Evolutionary conservation across 306 rosid species (phyloP), one percentile per base, ranked within the genome.

Genomic region (Glycyrrhiza uralensis): DNA sequence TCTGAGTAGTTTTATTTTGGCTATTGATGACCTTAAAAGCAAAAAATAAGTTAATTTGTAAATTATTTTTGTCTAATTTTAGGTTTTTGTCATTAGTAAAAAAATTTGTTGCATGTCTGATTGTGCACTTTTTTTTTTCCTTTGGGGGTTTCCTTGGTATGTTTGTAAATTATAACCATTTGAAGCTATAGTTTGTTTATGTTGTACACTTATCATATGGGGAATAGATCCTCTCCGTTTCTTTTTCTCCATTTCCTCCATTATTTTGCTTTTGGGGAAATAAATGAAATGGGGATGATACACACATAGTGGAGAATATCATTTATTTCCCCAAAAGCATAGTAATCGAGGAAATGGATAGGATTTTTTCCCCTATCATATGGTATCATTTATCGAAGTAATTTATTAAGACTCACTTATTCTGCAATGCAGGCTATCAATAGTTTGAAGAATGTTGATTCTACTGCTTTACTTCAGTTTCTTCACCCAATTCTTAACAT

Each of bases 371-470:
- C n/a, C 15, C 7, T 58, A 36, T 60, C 59, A 22, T 23, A 13
- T 47, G 32, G 15, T 24, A 46, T 30, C 62, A 50, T 67, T 15
- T 39, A 10, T 55, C 13, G 17, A 13, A 72, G 39, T 45, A 67
- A 60, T 44, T 79, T 63, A 50, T 85, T 50, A 46, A 52, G 65
- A 49, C 36, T 71, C 49, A 66, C 54, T 47, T 75, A 52, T 45
- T 69, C 74, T 72, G 76, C 63, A 42, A 35, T 79, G 90, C 91
- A 94, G 99, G 99, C 99, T 63, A 94, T 94, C 56, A 94, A 94
- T 81, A 91, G 99, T 78, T 89, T 94, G 85, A 94, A 94, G 95
- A 94, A 94, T 84, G 99, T 94, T 67, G 99, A 94, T 84, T 94
- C 99, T 78, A 91, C 97, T 71, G 97, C 97, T 33, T 84, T 94